Evolutionary conservation across 1,139 yeast species (phyloP).

Genomic region (Saccharomyces hybrid): DNA sequence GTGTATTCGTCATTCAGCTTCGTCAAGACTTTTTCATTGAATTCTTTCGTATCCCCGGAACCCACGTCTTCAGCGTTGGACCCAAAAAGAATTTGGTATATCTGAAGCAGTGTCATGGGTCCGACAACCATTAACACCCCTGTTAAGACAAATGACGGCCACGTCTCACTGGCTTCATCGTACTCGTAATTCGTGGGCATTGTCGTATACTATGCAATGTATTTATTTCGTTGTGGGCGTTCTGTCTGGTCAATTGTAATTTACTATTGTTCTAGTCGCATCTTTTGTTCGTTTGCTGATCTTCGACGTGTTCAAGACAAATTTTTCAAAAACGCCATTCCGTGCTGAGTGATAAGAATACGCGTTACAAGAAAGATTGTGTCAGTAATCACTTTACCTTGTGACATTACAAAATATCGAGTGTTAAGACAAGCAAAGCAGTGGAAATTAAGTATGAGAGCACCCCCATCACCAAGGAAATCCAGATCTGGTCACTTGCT

Average conservation of each 20-base stretch:
- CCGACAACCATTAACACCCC: constrained; percentile 56
- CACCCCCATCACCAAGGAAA: constrained; percentile 29
- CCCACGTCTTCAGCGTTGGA: constrained; percentile 8
- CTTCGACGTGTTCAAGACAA: neutral
- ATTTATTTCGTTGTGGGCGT: neutral
- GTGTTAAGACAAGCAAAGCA: no score
- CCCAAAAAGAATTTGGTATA: constrained; percentile 22
- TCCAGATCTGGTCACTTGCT: constrained; percentile 17
- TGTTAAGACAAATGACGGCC: constrained; percentile 91
- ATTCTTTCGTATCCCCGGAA: constrained; percentile 13
- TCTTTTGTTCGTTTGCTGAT: neutral
- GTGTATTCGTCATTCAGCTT: constrained; percentile 30
- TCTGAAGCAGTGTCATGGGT: constrained; percentile 56
- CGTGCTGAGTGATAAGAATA: neutral
- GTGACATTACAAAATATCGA: neutral
- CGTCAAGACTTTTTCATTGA: constrained; percentile 7
- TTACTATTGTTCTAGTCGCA: neutral
- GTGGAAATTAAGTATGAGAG: constrained; percentile 20
- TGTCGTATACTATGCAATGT: constrained; percentile 10
- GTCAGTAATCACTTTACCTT: neutral
- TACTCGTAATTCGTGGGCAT: constrained; percentile 47
- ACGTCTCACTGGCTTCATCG: constrained; percentile 87
- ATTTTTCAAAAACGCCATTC: neutral
- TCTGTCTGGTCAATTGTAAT: neutral
- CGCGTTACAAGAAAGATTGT: neutral